These are phyloP conservation scores for Dichotomopilus funicola DNA, from an alignment of 2,329 filamentous ascomycete species.

Conservation along the genomic window DNA sequence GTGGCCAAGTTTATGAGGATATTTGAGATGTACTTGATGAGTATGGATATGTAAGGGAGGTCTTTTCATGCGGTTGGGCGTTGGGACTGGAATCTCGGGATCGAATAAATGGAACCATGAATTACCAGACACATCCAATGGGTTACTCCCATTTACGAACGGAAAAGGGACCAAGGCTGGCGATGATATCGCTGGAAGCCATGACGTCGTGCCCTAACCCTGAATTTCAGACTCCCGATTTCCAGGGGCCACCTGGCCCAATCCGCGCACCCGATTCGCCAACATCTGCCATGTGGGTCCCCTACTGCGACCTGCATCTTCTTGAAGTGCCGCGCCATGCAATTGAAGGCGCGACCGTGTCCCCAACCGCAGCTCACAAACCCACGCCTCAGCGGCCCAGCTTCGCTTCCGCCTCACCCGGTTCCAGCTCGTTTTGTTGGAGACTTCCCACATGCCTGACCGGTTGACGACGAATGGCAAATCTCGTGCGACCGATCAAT, in stretches of 20 bases:
- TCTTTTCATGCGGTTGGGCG: background rate
- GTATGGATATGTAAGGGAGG: slow-evolving; percentile 59
- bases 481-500: background rate
- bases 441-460: background rate
- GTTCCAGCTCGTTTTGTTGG: background rate
- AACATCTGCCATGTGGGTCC: background rate
- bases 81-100: background rate
- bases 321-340: background rate
- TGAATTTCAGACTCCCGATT: background rate
- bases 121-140: background rate
- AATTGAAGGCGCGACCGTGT: slow-evolving; percentile 1
- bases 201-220: background rate
- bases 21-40: slow-evolving; percentile 85
- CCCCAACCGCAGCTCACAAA: background rate
- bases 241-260: background rate
- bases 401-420: background rate
- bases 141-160: background rate
- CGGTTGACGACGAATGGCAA: background rate
- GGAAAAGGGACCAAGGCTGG: no score
- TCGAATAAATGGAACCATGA: background rate
- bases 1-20: slow-evolving; percentile 98
- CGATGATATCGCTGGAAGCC: no score
- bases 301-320: background rate
- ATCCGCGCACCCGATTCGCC: background rate
- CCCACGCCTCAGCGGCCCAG: background rate